phyloP scores from a whole-genome alignment of 495 filamentous ascomycete genomes.

The Cairneyella variabilis region DNA sequence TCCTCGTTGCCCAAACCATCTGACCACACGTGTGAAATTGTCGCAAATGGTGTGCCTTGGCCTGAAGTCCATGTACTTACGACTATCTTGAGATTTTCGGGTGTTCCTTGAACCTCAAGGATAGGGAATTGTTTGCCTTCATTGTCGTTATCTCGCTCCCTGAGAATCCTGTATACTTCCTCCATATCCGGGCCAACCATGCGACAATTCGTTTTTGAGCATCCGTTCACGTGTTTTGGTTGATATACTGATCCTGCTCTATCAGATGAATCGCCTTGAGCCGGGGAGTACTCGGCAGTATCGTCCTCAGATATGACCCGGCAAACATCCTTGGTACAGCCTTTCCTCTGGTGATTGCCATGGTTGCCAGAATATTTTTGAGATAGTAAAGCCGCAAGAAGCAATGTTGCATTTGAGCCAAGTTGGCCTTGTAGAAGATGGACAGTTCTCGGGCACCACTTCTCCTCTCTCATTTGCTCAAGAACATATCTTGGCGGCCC shows the following conservation, averaged over 20 bases:
- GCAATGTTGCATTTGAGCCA: not conserved
- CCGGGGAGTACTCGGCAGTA: not conserved
- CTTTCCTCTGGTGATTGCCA: too few relatives aligned
- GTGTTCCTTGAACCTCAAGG: not conserved
- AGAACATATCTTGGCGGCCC: not conserved
- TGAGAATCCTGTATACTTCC: too few relatives aligned
- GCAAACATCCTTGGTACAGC: not conserved
- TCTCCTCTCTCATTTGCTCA: not conserved
- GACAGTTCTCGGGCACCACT: constrained; percentile 1
- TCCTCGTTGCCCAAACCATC: constrained; percentile 2
- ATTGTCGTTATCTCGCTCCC: too few relatives aligned
- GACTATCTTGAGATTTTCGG: too few relatives aligned
- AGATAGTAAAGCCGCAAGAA: not conserved
- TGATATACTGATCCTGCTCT: too few relatives aligned
- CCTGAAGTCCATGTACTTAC: too few relatives aligned
- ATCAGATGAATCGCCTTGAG: too few relatives aligned
- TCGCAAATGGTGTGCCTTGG: not conserved
- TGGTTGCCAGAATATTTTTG: too few relatives aligned
- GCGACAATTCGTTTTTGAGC: too few relatives aligned
- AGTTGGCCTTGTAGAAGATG: not conserved
- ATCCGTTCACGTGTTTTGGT: too few relatives aligned
- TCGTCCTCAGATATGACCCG: not conserved
- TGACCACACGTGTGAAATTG: constrained; percentile 8
- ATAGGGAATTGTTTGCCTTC: too few relatives aligned
- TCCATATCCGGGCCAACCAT: too few relatives aligned